Base-by-base conservation (phyloP, 2,329 filamentous ascomycete species). In the Alternaria viburni region DNA sequence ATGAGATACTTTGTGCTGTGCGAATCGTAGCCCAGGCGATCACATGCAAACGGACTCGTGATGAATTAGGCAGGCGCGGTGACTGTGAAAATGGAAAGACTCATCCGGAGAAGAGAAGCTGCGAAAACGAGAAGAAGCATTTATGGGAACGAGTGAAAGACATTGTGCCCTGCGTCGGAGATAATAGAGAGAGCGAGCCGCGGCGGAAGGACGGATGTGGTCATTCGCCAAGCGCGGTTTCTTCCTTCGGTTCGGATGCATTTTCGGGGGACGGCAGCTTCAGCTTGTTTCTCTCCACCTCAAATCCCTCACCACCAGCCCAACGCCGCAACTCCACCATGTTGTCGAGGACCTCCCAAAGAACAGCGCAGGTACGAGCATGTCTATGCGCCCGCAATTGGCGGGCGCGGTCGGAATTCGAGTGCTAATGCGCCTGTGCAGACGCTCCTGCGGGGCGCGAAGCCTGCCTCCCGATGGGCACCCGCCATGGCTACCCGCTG, bases 401-500 rank as follows among this genome's bases (percentile, higher is more conserved):
- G 67, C 32, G 54, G 61, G 36, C 56, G 17, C 30, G 54, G n/a
- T 43, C 30, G 13, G 32, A 46, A 46, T 47, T 28, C 54, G 15
- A 57, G 49, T 66, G 67, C 75, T 79, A 74, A 78, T 66, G 60
- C 67, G 62, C 65, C 50, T 57, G 52, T 60, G 32, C 75, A 88
- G 86, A 84, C 84, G 76, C 82, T 88, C 75, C 82, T 88, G 80
- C 86, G 86, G 80, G 83, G 82, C 79, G 83, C 83, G 74, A 80
- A 81, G 74, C 81, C 81, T 74, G 79, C 82, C 67, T 74, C 82
- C 69, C 76, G 75, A 80, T 83, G 82, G 76, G 84, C 83, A 71
- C 83, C 84, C 69, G 82, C 84, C 66, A 79, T 86, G 74, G 81
- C 84, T 67, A 81, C 85, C 65, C 83, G 87, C 81, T 84, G 87